Conservation (phyloP, 2,329 filamentous ascomycete genomes). For the Fonsecaea nubica region DNA sequence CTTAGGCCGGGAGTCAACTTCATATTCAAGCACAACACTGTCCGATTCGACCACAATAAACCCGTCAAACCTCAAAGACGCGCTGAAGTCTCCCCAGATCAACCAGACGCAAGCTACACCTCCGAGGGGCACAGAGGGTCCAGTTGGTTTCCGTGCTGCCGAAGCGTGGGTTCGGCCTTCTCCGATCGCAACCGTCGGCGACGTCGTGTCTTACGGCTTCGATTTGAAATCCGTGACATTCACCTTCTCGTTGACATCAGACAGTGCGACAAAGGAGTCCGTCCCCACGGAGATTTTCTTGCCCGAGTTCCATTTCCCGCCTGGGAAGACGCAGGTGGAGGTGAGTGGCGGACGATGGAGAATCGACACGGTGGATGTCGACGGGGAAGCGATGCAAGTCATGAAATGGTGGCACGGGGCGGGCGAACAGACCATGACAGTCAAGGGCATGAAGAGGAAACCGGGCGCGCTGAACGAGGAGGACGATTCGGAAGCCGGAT, state of each 20-base stretch:
- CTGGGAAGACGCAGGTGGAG: constrained; percentile 71
- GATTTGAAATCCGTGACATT: constrained; percentile 82
- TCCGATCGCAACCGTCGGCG: constrained; percentile 76
- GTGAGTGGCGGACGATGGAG: constrained; percentile 90
- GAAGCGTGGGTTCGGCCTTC: constrained; percentile 91
- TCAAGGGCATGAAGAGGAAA: constrained; percentile 75
- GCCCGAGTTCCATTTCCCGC: constrained; percentile 90
- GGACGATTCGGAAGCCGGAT: constrained; percentile 42
- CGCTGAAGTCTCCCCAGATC: constrained; percentile 64
- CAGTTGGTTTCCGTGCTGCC: constrained; percentile 77
- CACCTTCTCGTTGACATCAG: constrained; percentile 70
- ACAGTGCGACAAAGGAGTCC: constrained; percentile 65
- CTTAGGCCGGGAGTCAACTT: constrained; percentile 52
- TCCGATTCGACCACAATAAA: constrained; percentile 63
- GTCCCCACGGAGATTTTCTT: constrained; percentile 82
- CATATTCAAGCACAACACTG: constrained; percentile 60
- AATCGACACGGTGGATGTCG: constrained; percentile 74
- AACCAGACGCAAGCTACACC: constrained; percentile 57
- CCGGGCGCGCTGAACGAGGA: constrained; percentile 44
- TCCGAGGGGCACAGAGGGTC: not conserved
- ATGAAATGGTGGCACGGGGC: constrained; percentile 92
- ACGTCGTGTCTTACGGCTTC: constrained; percentile 75
- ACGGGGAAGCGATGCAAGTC: constrained; percentile 73
- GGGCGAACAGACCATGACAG: constrained; percentile 78
- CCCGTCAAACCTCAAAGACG: constrained; percentile 76